Evolutionary conservation across 768 basidiomycete species (phyloP), one percentile per base, ranked within the genome.

Genomic region (Leccinum incarnatum): DNA sequence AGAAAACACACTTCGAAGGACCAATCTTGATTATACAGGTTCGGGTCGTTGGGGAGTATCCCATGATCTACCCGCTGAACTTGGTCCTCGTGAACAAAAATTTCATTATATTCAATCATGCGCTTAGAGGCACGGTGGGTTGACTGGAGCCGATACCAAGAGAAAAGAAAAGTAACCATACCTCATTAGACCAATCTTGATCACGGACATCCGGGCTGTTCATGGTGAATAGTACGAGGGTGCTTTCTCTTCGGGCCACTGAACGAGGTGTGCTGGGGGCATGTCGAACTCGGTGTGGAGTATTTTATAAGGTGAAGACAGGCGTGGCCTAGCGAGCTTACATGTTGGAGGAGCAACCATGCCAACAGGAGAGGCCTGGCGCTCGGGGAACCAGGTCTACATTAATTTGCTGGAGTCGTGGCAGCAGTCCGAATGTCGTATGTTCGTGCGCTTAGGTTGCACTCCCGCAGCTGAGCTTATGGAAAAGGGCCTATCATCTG

Each of bases 221-320:
- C 57, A 34, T 34, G 5, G 32, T 34, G 32, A 14, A 49, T 2
- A 5, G 7, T 53, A 10, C 4, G 15, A n/a, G 29, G 40, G 40
- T 1, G 15, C 8, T 14, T 30, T n/a, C 11, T 12, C 34, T 58
- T 25, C 25, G 21, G 17, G 40, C 32, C 52, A 12, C 25, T 12
- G 37, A 32, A 21, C 8, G 15, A 34, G 12, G 42, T 11, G 27
- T 32, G 11, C n/a, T 62, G 36, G 5, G 9, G 21, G 8, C 15
- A 48, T 11, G 15, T 19, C 14, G 19, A 37, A 5, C 32, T 17
- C 23, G 30, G 10, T 34, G 32, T 34, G 32, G 32, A 34, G 32
- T 12, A 14, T 53, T 40, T 63, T 67, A 61, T 65, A 64, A 1
- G 23, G 23, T 25, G 25, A 2, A n/a, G 27, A 3, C 51, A 14